Evolutionary conservation across 2,329 filamentous ascomycete species (phyloP).

Genomic region (Albifimbria verrucaria): DNA sequence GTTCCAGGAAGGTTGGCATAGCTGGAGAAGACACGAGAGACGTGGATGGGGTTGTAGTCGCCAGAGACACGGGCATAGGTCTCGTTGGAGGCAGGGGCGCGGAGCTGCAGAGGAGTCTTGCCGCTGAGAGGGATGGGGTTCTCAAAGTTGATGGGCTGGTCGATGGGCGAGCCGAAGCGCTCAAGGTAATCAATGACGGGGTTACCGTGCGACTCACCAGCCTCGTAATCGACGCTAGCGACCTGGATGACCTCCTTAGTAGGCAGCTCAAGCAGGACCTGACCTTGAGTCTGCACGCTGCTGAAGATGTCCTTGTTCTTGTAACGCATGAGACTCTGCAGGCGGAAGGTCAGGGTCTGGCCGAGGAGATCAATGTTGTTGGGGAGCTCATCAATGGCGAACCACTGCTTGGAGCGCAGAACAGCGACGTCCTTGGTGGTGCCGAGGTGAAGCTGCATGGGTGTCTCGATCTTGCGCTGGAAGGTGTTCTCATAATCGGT

Average conservation of each 20-base stretch:
- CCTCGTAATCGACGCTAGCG: constrained; percentile 93
- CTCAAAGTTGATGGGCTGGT: constrained; percentile 96
- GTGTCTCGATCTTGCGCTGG: constrained; percentile 93
- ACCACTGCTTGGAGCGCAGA: constrained; percentile 96
- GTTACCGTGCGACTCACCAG: constrained; percentile 88
- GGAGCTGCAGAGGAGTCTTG: constrained; percentile 82
- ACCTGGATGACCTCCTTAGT: constrained; percentile 98
- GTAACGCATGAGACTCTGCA: constrained; percentile 87
- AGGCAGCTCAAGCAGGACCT: constrained; percentile 89
- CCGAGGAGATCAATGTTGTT: constrained; percentile 82
- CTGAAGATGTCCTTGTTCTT: constrained; percentile 94
- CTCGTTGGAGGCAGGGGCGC: constrained; percentile 93
- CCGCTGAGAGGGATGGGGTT: constrained; percentile 94
- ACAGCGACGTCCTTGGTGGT: constrained; percentile 91
- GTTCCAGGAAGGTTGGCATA: constrained; percentile 95
- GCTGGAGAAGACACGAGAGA: constrained; percentile 91
- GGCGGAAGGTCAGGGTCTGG: constrained; percentile 92
- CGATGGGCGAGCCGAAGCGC: constrained; percentile 85
- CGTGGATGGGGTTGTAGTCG: constrained; percentile 98
- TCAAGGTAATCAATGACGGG: constrained; percentile 95
- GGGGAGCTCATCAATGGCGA: constrained; percentile 68
- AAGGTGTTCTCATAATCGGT: constrained; percentile 97
- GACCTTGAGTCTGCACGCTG: constrained; percentile 85
- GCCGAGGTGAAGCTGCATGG: constrained; percentile 85
- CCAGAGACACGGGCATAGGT: constrained; percentile 96